Evolutionary conservation across 768 basidiomycete genomes (phyloP).

Genomic region (Suillus fuscotomentosus): DNA sequence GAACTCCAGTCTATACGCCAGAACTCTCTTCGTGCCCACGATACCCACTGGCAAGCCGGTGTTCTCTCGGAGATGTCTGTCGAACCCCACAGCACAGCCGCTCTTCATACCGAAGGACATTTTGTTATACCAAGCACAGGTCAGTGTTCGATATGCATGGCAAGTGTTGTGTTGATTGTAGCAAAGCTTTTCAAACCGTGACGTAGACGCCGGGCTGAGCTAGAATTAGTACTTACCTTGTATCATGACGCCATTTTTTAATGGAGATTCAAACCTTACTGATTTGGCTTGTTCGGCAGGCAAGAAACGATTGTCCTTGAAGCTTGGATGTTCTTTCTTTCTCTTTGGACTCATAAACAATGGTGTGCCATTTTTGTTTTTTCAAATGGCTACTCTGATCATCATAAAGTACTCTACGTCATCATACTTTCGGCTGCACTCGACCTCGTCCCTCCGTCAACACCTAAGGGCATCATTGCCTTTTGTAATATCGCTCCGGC

Average conservation of each 20-base stretch:
- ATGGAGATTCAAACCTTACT: slow-evolving; percentile 11
- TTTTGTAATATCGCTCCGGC: slow-evolving; percentile 95
- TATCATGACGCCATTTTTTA: slow-evolving; percentile 20
- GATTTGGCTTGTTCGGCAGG: slow-evolving; percentile 16
- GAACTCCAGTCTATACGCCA: neutral
- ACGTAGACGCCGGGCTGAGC: slow-evolving; percentile 4
- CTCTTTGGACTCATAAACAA: slow-evolving; percentile 93
- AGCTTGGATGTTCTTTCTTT: slow-evolving; percentile 70
- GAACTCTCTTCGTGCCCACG: neutral
- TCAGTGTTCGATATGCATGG: neutral
- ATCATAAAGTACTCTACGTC: slow-evolving; percentile 78
- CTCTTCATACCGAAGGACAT: neutral
- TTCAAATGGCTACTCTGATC: neutral
- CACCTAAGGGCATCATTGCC: slow-evolving; percentile 91
- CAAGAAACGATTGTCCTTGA: slow-evolving; percentile 28
- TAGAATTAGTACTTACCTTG: slow-evolving; percentile 8
- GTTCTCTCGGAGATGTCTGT: neutral
- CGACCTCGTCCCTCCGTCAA: slow-evolving; percentile 88
- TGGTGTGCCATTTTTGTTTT: slow-evolving; percentile 41
- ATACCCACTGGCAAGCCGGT: neutral
- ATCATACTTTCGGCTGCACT: slow-evolving; percentile 95
- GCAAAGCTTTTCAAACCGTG: slow-evolving; percentile 16
- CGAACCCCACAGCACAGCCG: neutral
- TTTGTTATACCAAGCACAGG: neutral
- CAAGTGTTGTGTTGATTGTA: slow-evolving; percentile 26